Conservation (phyloP, 2,329 filamentous ascomycete species). For the Venturia effusa region DNA sequence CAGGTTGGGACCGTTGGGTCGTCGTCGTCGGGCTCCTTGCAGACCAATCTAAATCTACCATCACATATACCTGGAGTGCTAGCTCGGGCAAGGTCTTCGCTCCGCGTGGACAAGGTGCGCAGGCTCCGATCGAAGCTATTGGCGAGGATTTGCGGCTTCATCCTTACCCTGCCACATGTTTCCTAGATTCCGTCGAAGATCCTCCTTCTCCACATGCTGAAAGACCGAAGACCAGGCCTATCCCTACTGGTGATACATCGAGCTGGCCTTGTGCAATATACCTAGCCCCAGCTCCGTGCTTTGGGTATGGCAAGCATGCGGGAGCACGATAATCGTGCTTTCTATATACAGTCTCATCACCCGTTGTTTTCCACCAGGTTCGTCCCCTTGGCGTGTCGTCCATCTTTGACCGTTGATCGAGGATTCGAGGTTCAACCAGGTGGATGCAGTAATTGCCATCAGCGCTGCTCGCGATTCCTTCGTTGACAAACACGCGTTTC, state of each 20-base stretch:
- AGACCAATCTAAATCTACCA: neutral
- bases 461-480: neutral
- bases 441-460: neutral
- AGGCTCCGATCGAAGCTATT: neutral
- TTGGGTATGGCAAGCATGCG: slow-evolving; percentile 8
- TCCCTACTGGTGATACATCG: slow-evolving; percentile 7
- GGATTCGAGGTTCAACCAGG: neutral
- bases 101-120: neutral
- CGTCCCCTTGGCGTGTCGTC: neutral
- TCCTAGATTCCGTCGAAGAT: neutral
- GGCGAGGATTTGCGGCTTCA: neutral
- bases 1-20: too few species aligned
- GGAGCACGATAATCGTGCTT: slow-evolving; percentile 9
- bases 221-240: neutral
- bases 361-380: neutral
- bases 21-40: neutral
- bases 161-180: slow-evolving; percentile 4
- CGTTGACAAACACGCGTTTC: neutral
- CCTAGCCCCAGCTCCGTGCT: slow-evolving; percentile 7
- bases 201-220: neutral
- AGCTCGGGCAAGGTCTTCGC: neutral
- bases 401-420: neutral
- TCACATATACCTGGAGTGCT: neutral
- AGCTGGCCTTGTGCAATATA: slow-evolving; percentile 5
- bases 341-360: slow-evolving; percentile 10